A percentile compares a stretch with the other conserved stretches of the same genome.
phyloP scores from a whole-genome alignment of 768 basidiomycete species.

The Clitopilus hobsonii region DNA sequence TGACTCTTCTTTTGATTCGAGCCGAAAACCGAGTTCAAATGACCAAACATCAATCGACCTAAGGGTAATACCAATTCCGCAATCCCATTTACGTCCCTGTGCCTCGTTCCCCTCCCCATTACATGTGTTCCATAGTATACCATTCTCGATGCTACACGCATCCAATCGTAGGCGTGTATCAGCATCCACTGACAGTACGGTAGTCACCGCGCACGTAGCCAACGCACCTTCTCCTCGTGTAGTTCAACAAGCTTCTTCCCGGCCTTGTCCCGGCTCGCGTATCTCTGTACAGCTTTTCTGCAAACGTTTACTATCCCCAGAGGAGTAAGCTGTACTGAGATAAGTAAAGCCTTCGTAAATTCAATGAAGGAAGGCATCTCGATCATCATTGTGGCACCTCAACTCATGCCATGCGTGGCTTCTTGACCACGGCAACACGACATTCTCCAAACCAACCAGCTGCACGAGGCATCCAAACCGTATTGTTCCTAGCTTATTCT shows the following conservation, averaged over 20 bases:
- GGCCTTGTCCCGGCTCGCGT: background rate
- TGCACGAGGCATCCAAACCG: background rate
- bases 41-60: conserved; percentile 11
- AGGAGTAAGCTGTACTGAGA: background rate
- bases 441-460: background rate
- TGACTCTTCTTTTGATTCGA: conserved; percentile 15
- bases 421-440: background rate
- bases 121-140: background rate
- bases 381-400: background rate
- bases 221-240: background rate
- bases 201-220: background rate
- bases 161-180: background rate
- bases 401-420: background rate
- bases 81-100: conserved; percentile 6
- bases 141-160: background rate
- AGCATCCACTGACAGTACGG: background rate
- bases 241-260: background rate
- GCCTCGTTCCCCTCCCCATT: conserved; percentile 6
- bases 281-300: background rate
- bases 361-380: conserved; percentile 1
- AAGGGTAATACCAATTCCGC: conserved; percentile 5
- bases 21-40: conserved; percentile 14
- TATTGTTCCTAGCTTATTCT: conserved; percentile 1
- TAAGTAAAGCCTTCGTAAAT: background rate
- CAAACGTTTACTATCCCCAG: background rate